Evolutionary conservation across 1,284 basidiomycete genomes (phyloP).

Genomic region (Dichomitus squalens): DNA sequence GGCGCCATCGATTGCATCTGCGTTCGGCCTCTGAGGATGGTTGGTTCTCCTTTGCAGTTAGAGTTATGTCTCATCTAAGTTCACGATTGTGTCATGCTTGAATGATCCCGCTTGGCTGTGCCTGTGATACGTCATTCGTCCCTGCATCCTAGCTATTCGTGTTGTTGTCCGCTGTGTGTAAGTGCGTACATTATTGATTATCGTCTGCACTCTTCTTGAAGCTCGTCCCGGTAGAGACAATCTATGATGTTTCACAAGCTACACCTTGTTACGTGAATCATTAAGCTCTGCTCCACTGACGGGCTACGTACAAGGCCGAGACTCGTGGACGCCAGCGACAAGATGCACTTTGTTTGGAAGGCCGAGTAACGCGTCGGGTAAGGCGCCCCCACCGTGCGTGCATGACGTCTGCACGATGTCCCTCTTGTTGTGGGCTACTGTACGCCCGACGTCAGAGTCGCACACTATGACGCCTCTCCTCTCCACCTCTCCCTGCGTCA

Average conservation of each 20-base stretch:
- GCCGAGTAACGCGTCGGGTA: too few relatives aligned
- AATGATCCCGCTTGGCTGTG: not conserved
- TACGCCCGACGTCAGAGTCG: too few relatives aligned
- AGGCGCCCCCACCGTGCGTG: too few relatives aligned
- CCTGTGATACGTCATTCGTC: not conserved
- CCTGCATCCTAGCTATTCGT: not conserved
- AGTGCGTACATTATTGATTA: slow-evolving; percentile 9
- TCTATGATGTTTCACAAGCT: not conserved
- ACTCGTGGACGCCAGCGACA: too few relatives aligned
- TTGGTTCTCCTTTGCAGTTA: not conserved
- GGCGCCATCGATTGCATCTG: slow-evolving; percentile 38
- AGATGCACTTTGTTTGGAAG: too few relatives aligned
- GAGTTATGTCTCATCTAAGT: not conserved
- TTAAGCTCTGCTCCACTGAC: too few relatives aligned
- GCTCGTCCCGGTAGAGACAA: not conserved
- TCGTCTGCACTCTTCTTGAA: not conserved
- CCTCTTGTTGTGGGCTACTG: too few relatives aligned
- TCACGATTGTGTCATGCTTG: not conserved
- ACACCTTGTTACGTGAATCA: too few relatives aligned
- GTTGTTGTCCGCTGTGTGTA: slow-evolving; percentile 1
- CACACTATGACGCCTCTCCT: too few relatives aligned
- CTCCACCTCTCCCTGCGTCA: too few relatives aligned
- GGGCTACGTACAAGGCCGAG: too few relatives aligned
- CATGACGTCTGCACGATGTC: too few relatives aligned
- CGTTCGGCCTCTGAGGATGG: slow-evolving; percentile 31